Base-by-base conservation (phyloP, 1,284 basidiomycete species). In the Rhodotorula glutinis region DNA sequence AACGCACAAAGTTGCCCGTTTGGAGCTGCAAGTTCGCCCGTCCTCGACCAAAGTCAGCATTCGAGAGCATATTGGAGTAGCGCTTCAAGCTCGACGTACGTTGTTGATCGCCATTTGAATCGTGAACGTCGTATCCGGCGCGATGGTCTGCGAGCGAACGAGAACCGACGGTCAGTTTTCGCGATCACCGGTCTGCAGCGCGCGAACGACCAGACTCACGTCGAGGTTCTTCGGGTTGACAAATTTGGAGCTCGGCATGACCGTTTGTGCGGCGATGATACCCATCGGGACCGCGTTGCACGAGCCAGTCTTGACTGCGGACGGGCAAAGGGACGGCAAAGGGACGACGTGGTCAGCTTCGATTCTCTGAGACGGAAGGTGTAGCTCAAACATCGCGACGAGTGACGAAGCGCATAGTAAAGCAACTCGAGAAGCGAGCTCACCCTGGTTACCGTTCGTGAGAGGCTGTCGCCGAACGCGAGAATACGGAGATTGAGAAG, bases 201-300 rank as follows among this genome's bases (percentile, higher is more conserved):
- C 14, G 21, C 16, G 25, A 2, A 41, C 16, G n/a, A 21, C 3
- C 16, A 3, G 11, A 49, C 61, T 38, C 47, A 55, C 75, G 38
- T 78, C 83, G 55, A 83, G 78, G 79, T 87, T 87, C 75, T 78
- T 77, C 16, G 86, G 85, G 77, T 77, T 81, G 27, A 78, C 76
- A 79, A 87, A 86, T 77, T 86, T 87, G 70, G 82, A 79, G 19
- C 83, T 82, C 3, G 85, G 85, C 81, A 62, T 63, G 29, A 62
- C 67, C 51, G 56, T 53, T 25, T 65, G 60, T 19, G 73, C 71
- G 17, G 60, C 65, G 63, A 75, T 74, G 41, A 73, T 56, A 25
- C 73, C 74, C 67, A 87, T 87, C 38, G 86, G 85, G 33, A 84
- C 83, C 23, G 85, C 83, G 77, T 86, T 86, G 79, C 86, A 86